Conservation (phyloP, 164 flowering plant genomes). For the Vitis rotundifolia region DNA sequence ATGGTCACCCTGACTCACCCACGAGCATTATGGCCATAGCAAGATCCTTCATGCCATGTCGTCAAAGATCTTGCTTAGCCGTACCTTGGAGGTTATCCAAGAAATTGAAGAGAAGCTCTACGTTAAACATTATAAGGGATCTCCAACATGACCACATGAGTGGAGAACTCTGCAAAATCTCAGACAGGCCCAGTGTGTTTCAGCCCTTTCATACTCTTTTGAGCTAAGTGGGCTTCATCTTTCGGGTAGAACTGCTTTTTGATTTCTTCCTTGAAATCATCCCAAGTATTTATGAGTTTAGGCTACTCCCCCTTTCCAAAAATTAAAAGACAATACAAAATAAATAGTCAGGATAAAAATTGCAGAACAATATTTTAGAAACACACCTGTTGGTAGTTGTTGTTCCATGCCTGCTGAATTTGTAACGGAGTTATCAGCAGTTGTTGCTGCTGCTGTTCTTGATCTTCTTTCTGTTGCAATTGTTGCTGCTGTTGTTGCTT, state of each 20-base stretch:
- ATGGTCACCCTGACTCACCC: too few relatives aligned
- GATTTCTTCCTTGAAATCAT: background rate
- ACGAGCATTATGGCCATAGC: too few relatives aligned
- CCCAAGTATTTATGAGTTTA: background rate
- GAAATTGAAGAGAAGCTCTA: too few relatives aligned
- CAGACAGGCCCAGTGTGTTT: too few relatives aligned
- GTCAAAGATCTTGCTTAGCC: too few relatives aligned
- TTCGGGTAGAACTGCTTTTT: background rate
- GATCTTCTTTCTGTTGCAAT: slow-evolving; percentile 15
- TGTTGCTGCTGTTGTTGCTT: slow-evolving; percentile 14
- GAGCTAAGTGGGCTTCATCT: background rate
- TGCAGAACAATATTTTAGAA: background rate
- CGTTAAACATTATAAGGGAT: too few relatives aligned
- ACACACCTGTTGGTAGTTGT: slow-evolving; percentile 24
- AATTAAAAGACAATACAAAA: background rate
- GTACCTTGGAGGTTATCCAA: too few relatives aligned
- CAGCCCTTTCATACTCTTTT: too few relatives aligned
- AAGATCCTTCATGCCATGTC: too few relatives aligned
- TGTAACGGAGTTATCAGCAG: slow-evolving; percentile 14
- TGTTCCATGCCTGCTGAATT: slow-evolving; percentile 27
- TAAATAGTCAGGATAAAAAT: background rate
- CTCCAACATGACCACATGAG: too few relatives aligned
- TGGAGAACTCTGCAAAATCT: too few relatives aligned
- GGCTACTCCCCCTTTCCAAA: background rate
- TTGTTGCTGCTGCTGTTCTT: slow-evolving; percentile 16